phyloP scores from a whole-genome alignment of 2,329 filamentous ascomycete species.

The Scedosporium apiospermum region DNA sequence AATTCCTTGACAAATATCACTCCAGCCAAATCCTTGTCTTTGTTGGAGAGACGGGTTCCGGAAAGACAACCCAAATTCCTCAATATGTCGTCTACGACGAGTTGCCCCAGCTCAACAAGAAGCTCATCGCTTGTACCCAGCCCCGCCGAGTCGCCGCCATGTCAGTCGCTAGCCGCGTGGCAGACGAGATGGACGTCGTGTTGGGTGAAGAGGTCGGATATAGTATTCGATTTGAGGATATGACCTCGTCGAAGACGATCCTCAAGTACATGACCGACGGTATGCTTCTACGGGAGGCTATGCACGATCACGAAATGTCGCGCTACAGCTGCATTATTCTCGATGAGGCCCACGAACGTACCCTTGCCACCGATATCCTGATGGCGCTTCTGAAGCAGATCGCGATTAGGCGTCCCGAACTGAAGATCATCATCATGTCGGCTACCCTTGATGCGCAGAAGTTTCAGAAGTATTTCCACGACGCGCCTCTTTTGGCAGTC shows the following conservation, averaged over 20 bases:
- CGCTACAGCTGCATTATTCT: constrained; percentile 97
- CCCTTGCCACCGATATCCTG: constrained; percentile 90
- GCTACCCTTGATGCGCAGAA: constrained; percentile 96
- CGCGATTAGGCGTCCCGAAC: constrained; percentile 67
- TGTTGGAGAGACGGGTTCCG: constrained; percentile 97
- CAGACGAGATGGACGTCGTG: constrained; percentile 88
- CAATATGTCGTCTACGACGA: constrained; percentile 98
- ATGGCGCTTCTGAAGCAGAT: constrained; percentile 96
- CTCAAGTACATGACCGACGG: constrained; percentile 99
- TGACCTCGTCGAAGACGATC: constrained; percentile 76
- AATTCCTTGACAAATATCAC: constrained; percentile 91
- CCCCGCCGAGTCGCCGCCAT: constrained; percentile 96
- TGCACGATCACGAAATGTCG: constrained; percentile 86
- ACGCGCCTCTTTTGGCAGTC: constrained; percentile 86
- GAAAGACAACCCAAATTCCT: constrained; percentile 98
- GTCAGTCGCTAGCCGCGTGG: constrained; percentile 97
- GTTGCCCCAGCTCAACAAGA: constrained; percentile 72
- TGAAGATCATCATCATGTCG: constrained; percentile 99
- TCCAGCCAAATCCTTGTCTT: constrained; percentile 94
- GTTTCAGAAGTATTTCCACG: constrained; percentile 94
- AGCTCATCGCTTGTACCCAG: constrained; percentile 95
- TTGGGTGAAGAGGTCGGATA: constrained; percentile 95
- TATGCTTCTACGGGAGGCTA: constrained; percentile 93
- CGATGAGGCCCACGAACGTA: constrained; percentile 96
- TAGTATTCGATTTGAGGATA: constrained; percentile 97